These are phyloP conservation scores for Fusarium anthophilum DNA, from an alignment of 2,329 filamentous ascomycete genomes.

Conservation along the genomic window DNA sequence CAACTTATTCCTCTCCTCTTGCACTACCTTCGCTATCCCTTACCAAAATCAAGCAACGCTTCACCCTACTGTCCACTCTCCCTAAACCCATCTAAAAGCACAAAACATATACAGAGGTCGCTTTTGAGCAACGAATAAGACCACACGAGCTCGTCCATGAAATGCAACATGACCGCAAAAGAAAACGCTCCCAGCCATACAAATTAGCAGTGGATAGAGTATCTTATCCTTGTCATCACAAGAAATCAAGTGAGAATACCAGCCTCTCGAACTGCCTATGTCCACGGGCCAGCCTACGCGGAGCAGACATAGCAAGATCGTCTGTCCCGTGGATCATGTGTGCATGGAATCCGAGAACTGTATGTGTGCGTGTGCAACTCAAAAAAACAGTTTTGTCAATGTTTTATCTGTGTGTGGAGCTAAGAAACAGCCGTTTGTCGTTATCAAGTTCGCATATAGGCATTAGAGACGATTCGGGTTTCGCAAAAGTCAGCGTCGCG, in stretches of 20 bases:
- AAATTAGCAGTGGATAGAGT: slow-evolving; percentile 24
- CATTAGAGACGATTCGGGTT: slow-evolving; percentile 50
- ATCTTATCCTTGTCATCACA: slow-evolving; percentile 35
- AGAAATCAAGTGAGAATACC: slow-evolving; percentile 26
- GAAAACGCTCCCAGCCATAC: slow-evolving; percentile 29
- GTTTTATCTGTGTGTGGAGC: slow-evolving; percentile 53
- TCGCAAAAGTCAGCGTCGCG: slow-evolving; percentile 43
- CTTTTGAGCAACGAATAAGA: slow-evolving; percentile 31
- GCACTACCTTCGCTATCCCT: slow-evolving; percentile 4
- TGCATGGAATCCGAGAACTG: slow-evolving; percentile 36
- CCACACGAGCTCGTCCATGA: slow-evolving; percentile 28
- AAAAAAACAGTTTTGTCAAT: slow-evolving; percentile 47
- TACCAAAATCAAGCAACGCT: slow-evolving; percentile 25
- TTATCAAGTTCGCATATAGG: slow-evolving; percentile 52
- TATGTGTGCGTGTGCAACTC: slow-evolving; percentile 32
- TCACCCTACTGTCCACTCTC: not conserved
- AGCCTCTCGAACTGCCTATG: slow-evolving; percentile 28
- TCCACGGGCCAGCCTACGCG: slow-evolving; percentile 40
- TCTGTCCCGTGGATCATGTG: slow-evolving; percentile 35
- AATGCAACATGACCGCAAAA: slow-evolving; percentile 26
- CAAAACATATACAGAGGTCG: slow-evolving; percentile 37
- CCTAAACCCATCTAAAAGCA: slow-evolving; percentile 19
- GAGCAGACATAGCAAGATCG: slow-evolving; percentile 25
- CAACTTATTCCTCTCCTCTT: slow-evolving; percentile 9
- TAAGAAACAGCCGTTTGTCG: slow-evolving; percentile 55